phyloP scores from a whole-genome alignment of 148 eudicot species.

The Rhododendron molle region DNA sequence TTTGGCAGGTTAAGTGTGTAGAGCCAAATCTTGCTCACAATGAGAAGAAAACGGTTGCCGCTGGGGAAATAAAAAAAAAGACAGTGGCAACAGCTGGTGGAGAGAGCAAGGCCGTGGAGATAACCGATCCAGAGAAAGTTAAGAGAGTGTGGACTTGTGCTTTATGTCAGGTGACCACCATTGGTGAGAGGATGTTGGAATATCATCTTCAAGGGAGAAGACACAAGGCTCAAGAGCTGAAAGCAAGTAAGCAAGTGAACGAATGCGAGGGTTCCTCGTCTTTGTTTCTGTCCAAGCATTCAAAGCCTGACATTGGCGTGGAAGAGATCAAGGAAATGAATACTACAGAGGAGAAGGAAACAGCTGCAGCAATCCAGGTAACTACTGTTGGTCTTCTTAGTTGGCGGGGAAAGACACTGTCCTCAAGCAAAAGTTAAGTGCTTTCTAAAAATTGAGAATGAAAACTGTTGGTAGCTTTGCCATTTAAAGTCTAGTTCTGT shows the following conservation, averaged over 20 bases:
- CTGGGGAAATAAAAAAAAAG: not conserved
- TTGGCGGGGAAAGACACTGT: not conserved
- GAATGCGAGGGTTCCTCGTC: not conserved
- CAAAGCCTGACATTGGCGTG: not conserved
- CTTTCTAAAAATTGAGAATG: not conserved
- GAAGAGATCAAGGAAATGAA: constrained; percentile 13
- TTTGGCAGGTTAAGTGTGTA: not conserved
- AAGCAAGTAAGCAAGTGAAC: not conserved
- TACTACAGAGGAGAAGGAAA: constrained; percentile 1
- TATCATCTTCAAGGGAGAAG: not conserved
- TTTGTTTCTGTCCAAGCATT: not conserved
- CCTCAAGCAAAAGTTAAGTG: not conserved
- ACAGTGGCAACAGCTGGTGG: not conserved
- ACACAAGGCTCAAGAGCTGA: not conserved
- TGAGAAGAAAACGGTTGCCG: not conserved
- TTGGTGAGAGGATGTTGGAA: not conserved
- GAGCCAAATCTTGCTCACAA: not conserved
- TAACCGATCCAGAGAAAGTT: not conserved
- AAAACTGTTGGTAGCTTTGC: not conserved
- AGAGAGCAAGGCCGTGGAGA: not conserved
- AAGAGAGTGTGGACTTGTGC: not conserved
- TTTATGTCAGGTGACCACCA: not conserved
- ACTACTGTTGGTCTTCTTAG: not conserved
- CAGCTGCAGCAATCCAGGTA: not conserved
- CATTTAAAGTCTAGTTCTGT: not conserved